Base-by-base conservation (phyloP, 2,329 filamentous ascomycete genomes). In the Trichophyton equinum region DNA sequence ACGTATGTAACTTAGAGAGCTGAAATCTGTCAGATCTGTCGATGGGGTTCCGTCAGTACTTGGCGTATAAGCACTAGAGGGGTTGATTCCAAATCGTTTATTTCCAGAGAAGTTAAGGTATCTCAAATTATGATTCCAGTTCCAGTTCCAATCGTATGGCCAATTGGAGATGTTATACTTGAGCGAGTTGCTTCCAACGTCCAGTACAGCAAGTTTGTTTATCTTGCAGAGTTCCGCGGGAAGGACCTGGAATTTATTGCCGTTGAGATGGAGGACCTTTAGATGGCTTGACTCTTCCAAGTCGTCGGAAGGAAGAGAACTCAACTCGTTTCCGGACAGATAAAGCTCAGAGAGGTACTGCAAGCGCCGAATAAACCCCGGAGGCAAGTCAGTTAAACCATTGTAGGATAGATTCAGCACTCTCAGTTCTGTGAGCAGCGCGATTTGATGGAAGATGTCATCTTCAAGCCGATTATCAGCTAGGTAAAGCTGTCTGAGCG, bases 121-220 rank as follows among this genome's bases (percentile, higher is more conserved):
- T 64, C 91, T 88, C 65, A 99, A 77, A 68, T 96, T 95, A 57
- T 88, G 89, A 69, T 99, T 99, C 80, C 94, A 89, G 70, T 97
- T 97, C 94, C 94, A 99, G 69, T 99, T 99, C 94, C 94, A 99
- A 72, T 99, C 94, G 71, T 99, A 99, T 0, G 92, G 94, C 80
- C 95, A 96, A 70, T 99, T 99, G 33, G 91, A 94, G 56, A 99
- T 95, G 71, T 99, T 99, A 81, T 99, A 99, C 74, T 97, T 99
- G 61, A 99, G 79, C 22, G 84, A 85, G 71, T 99, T 99, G 79
- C 89, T 96, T 63, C 91, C 92, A 64, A 95, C 95, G 74, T 99
- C 94, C 58, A 99, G 80, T 57, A 96, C 87, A 4, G 91, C 86
- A 27, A 99, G 82, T 73, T 94, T 94, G 75, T 91, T 89, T 51